Conservation (phyloP, 169 alveolate genomes). For the Toxoplasma gondii region DNA sequence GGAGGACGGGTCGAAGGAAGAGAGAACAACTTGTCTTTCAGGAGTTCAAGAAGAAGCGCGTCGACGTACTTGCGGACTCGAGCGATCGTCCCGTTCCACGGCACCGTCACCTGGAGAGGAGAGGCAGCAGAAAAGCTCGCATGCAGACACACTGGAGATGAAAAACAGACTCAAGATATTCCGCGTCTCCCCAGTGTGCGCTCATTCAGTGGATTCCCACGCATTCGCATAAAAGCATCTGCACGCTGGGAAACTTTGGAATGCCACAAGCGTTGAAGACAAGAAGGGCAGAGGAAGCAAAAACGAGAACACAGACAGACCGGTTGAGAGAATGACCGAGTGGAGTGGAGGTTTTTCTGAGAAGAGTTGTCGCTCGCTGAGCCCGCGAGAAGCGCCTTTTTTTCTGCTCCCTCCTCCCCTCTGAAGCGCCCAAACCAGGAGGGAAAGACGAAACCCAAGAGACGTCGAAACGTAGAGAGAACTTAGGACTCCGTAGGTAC, state of each 20-base stretch:
- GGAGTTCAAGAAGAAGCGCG: neutral
- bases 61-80: neutral
- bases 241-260: neutral
- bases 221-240: neutral
- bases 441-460: too few species aligned
- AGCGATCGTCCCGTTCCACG: conserved; percentile 37
- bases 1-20: neutral
- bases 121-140: neutral
- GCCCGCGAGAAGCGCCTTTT: neutral
- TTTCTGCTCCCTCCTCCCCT: neutral
- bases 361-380: neutral
- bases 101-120: conserved; percentile 10
- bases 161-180: neutral
- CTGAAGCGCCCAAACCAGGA: too few species aligned
- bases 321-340: too few species aligned
- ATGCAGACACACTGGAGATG: neutral
- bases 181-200: neutral
- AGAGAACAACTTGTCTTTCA: neutral
- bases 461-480: too few species aligned
- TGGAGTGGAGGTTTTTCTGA: too few species aligned
- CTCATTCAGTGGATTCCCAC: neutral
- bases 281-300: neutral
- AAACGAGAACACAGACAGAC: too few species aligned
- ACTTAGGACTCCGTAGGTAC: too few species aligned
- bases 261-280: neutral